Evolutionary conservation across 352 stramenopile species (phyloP), one percentile per base, ranked within the genome.

Genomic region (Phytophthora tentaculata): DNA sequence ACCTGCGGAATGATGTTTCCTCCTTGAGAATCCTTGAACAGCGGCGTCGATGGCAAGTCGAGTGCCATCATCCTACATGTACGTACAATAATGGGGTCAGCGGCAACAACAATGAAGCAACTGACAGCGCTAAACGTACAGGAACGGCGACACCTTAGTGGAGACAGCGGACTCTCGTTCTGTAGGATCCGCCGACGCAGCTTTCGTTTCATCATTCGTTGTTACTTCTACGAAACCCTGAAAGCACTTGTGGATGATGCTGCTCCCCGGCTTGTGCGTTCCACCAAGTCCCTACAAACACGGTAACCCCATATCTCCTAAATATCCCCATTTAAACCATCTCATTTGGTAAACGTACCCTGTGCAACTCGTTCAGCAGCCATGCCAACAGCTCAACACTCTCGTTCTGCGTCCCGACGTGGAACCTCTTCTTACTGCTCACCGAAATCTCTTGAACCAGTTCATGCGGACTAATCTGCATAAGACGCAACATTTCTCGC

Each of bases 11-110:
- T 99, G 29, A 99, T 97, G 55, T 99, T 95, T 58, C 96, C 96
- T 52, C 95, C 88, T 70, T 98, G 91, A 8, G 94, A 98, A 75
- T 99, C 97, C 62, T 99, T 99, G 76, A 99, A 99, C 1, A 99
- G 77, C 16, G 98, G 98, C 53, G 97, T 99, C 58, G 98, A 94
- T 8, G 98, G 97, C 53, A 99, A 94, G 76, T 99, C 97, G 12
- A 99, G 73, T 19, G 96, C 97, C 50, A 99, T 81, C 57, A 99
- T 91, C 22, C 98, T 91, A 91, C 2, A 14, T 39, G 9, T 13
- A 80, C 26, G 63, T 37, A 17, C 23, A 77, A 26, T 39, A 48
- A 16, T 8, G 43, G 7, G 22, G 22, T 69, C 8, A 71, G 26
- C 32, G n/a, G 43, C 16, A 35, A 14, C 1, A 20, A 60, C 5